Percentiles rank a stretch among this genome's conserved stretches.
Evolutionary conservation across 2,329 filamentous ascomycete species (phyloP).

Genomic region (Paradendryphiella salina): DNA sequence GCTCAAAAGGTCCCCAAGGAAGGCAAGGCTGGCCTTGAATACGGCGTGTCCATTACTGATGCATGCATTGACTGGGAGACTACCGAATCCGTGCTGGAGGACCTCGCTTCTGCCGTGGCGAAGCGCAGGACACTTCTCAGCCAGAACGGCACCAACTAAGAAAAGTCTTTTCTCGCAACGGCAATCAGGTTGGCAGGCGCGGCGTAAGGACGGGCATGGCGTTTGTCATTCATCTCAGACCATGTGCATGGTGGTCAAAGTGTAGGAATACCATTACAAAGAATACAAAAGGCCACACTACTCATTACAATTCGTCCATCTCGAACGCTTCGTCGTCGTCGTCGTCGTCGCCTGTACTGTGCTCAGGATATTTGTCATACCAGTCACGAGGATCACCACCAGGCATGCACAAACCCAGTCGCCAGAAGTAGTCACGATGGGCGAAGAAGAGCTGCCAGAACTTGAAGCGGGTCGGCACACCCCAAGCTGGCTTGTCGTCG

Average conservation of each 20-base stretch:
- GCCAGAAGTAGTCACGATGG: slow-evolving; percentile 96
- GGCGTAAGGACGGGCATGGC: slow-evolving; percentile 8
- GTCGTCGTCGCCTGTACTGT: slow-evolving; percentile 18
- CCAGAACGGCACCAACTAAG: slow-evolving; percentile 34
- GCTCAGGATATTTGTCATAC: slow-evolving; percentile 54
- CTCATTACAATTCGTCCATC: slow-evolving; percentile 22
- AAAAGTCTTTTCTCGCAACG: background rate
- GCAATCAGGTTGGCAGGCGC: background rate
- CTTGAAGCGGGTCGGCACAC: slow-evolving; percentile 63
- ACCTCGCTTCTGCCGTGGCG: slow-evolving; percentile 78
- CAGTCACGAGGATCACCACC: slow-evolving; percentile 73
- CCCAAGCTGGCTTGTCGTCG: slow-evolving; percentile 31
- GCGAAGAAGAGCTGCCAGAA: slow-evolving; percentile 94
- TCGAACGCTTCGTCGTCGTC: slow-evolving; percentile 20
- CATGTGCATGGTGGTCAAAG: background rate
- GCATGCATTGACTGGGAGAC: slow-evolving; percentile 95
- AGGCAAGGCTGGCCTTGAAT: slow-evolving; percentile 81
- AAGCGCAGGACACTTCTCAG: slow-evolving; percentile 63
- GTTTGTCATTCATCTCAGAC: slow-evolving; percentile 1
- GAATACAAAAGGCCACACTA: background rate
- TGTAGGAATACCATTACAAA: slow-evolving; percentile 1
- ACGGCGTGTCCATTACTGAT: slow-evolving; percentile 96
- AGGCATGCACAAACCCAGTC: slow-evolving; percentile 85
- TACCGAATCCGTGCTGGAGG: slow-evolving; percentile 76
- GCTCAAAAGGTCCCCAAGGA: slow-evolving; percentile 89